Evolutionary conservation across 148 eudicot species (phyloP).

Genomic region (Vaccinium vitisidaea): DNA sequence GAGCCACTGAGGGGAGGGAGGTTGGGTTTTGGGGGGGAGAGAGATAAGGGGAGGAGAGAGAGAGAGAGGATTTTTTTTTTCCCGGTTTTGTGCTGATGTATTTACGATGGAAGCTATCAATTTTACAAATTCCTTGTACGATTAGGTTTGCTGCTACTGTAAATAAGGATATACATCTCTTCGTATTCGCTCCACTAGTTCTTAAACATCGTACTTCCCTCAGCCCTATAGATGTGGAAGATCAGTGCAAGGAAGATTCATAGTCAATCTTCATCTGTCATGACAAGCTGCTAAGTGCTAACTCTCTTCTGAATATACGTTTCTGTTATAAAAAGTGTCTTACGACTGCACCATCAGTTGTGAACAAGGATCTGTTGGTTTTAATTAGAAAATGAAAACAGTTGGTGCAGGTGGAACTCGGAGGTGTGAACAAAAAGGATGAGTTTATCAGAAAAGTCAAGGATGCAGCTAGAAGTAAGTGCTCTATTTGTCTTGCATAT

Average conservation of each 20-base stretch:
- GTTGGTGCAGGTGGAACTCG: conserved; percentile 76
- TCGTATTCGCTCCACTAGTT: not conserved
- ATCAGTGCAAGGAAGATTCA: not conserved
- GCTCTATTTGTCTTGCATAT: not conserved
- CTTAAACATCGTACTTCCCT: not conserved
- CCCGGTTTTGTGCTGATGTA: not conserved
- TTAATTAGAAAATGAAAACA: conserved; percentile 33
- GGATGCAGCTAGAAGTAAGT: conserved; percentile 65
- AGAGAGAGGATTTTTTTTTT: no score
- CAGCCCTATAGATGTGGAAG: not conserved
- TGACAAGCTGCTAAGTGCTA: not conserved
- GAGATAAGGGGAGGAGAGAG: no score
- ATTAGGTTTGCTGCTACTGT: not conserved
- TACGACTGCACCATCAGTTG: not conserved
- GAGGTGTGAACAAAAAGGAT: conserved; percentile 53
- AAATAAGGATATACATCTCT: not conserved
- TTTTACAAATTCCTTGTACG: not conserved
- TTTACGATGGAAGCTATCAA: not conserved
- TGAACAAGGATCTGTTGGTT: conserved; percentile 3
- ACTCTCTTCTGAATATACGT: not conserved
- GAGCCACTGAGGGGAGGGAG: no score
- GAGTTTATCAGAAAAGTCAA: conserved; percentile 60
- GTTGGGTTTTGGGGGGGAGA: no score
- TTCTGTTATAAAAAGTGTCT: not conserved
- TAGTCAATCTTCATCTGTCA: not conserved